phyloP scores from a whole-genome alignment of 805 yeast species.

The Dipodascus geniculatus region DNA sequence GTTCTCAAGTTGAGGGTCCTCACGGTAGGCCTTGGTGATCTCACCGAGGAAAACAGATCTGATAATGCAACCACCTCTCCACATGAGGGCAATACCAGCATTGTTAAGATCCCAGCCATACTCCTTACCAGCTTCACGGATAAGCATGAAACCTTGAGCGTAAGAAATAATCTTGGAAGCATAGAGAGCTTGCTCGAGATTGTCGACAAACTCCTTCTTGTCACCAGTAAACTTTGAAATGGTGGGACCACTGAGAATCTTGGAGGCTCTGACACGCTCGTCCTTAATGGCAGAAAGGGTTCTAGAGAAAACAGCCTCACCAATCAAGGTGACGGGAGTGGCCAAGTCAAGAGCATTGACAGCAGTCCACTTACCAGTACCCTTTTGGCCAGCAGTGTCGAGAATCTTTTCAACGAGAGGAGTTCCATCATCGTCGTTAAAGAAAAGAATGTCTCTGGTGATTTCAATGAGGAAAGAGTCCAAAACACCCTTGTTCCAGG shows the following conservation, averaged over 20 bases:
- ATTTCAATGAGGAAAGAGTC: conserved; percentile 96
- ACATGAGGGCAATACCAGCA: conserved; percentile 98
- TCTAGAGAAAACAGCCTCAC: conserved; percentile 97
- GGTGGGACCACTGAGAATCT: conserved; percentile 66
- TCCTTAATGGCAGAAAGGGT: conserved; percentile 85
- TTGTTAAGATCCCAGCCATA: conserved; percentile 95
- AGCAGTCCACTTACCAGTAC: conserved; percentile 99
- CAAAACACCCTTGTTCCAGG: conserved; percentile 95
- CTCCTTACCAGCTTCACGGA: conserved; percentile 95
- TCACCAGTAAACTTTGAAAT: conserved; percentile 58
- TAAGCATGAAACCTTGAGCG: conserved; percentile 99
- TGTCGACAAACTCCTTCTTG: conserved; percentile 75
- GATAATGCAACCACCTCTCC: conserved; percentile 99
- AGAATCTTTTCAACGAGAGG: conserved; percentile 94
- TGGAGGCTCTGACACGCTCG: conserved; percentile 84
- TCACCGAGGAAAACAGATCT: conserved; percentile 97
- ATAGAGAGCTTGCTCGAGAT: conserved; percentile 94
- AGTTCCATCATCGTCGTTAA: conserved; percentile 78
- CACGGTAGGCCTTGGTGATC: conserved; percentile 92
- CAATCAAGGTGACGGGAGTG: conserved; percentile 95
- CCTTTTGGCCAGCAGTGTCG: conserved; percentile 98
- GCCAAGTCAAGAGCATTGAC: conserved; percentile 95
- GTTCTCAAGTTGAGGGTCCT: conserved; percentile 88
- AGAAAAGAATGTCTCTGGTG: conserved; percentile 88
- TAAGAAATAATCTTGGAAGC: conserved; percentile 97